A percentile compares a stretch with the other conserved stretches of the same genome.
These are phyloP conservation scores for Athelia sp. DNA, from an alignment of 1,284 basidiomycete genomes.

Conservation along the genomic window DNA sequence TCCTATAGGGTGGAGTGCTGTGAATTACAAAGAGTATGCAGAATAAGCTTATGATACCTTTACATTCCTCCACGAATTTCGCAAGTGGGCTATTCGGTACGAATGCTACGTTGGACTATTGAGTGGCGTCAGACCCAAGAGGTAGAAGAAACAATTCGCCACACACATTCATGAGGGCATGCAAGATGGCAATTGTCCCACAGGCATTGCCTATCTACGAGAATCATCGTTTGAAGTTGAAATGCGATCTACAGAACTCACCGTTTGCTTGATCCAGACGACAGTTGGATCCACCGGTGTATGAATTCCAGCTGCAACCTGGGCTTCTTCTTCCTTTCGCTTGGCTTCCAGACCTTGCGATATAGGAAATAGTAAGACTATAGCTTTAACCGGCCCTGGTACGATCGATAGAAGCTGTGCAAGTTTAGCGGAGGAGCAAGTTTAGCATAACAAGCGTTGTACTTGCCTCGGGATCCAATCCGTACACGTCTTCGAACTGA, in stretches of 20 bases:
- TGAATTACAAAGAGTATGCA: constrained; percentile 7
- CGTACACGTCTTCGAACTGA: constrained; percentile 78
- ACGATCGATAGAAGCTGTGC: constrained; percentile 66
- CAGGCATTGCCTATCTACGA: constrained; percentile 81
- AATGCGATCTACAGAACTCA: constrained; percentile 20
- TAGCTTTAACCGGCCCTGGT: constrained; percentile 69
- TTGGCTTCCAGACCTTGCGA: constrained; percentile 44
- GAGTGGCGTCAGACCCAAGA: not conserved
- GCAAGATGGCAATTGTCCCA: constrained; percentile 84
- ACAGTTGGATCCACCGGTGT: constrained; percentile 54
- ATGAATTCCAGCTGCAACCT: constrained; percentile 43
- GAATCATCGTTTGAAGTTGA: constrained; percentile 4
- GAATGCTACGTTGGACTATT: constrained; percentile 54
- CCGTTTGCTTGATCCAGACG: constrained; percentile 76
- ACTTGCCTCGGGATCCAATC: constrained; percentile 67
- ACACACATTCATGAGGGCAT: constrained; percentile 71
- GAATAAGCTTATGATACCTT: constrained; percentile 34
- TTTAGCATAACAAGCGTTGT: not conserved
- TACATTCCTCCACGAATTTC: constrained; percentile 59
- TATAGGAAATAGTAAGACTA: constrained; percentile 80
- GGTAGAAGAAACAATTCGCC: constrained; percentile 5
- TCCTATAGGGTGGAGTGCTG: constrained; percentile 27
- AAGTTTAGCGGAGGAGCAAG: not conserved
- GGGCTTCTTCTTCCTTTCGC: constrained; percentile 53
- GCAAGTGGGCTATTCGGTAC: constrained; percentile 51